phyloP scores from a whole-genome alignment of 495 filamentous ascomycete species.

The Tirmania nivea region DNA sequence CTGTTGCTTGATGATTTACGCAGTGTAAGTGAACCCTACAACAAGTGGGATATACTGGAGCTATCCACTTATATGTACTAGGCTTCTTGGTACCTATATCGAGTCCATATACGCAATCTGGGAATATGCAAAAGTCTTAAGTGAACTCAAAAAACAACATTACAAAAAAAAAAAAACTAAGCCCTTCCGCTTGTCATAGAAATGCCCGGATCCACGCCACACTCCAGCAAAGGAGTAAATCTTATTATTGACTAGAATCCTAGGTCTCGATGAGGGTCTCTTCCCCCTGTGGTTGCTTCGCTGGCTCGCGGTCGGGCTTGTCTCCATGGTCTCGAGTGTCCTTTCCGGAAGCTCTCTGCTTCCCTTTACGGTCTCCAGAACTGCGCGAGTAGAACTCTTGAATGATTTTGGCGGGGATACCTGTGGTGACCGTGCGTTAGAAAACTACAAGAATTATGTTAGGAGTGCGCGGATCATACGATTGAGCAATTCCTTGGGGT shows the following conservation, averaged over 20 bases:
- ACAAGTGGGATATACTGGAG: too few species aligned
- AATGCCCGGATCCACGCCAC: too few species aligned
- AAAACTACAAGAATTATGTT: too few species aligned
- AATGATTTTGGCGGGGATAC: slow-evolving; percentile 74
- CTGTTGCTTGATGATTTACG: neutral
- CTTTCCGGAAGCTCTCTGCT: slow-evolving; percentile 35
- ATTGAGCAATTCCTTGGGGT: slow-evolving; percentile 91
- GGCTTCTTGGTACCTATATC: too few species aligned
- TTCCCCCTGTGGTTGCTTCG: slow-evolving; percentile 23
- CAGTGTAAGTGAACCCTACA: neutral
- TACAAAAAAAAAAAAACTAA: too few species aligned
- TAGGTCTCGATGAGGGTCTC: slow-evolving; percentile 48
- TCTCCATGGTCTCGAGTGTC: slow-evolving; percentile 53
- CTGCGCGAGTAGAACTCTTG: slow-evolving; percentile 78
- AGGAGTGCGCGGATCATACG: slow-evolving; percentile 24
- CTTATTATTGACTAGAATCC: neutral
- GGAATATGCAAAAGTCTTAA: too few species aligned
- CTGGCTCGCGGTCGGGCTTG: slow-evolving; percentile 22
- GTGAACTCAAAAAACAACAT: too few species aligned
- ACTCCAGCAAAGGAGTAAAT: too few species aligned
- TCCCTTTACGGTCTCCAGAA: slow-evolving; percentile 37
- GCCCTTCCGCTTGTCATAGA: too few species aligned
- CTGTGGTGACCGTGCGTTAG: neutral
- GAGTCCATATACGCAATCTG: too few species aligned
- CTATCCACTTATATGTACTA: too few species aligned